Evolutionary conservation across 1,139 yeast species (phyloP), one percentile per base, ranked within the genome.

Genomic region (Petasospora rhodanensis): DNA sequence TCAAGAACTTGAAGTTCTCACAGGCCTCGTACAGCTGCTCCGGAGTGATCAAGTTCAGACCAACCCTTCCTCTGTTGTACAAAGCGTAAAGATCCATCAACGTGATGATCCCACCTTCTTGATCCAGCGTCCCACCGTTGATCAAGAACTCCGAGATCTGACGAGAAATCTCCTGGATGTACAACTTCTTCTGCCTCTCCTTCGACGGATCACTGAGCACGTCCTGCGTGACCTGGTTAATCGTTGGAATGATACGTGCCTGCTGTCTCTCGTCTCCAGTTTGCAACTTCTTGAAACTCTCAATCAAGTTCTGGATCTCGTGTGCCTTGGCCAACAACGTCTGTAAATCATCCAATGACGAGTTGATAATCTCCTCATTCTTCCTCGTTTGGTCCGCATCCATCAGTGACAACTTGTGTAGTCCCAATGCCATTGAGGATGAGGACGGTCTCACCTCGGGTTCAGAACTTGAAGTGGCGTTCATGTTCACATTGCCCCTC

Each of bases 321-420:
- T 76, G 76, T 2, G 89, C 94, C 42, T 83, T 73, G 17, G 76
- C 69, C 80, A 86, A 79, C 32, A 89, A 62, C 28, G 81, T 80
- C 42, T 81, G 81, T 29, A 89, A 59, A 55, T 86, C 96, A 35
- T 79, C 82, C 25, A 89, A 60, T 0, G 96, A 87, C 21, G 73
- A 70, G 22, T 76, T 72, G 34, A 87, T 62, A 0, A 87, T 68
- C 14, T 68, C 54, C 38, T 83, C 85, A 42, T 80, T 82, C 32
- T 73, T 70, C 36, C 69, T 65, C 8, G 83, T 62, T 46, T 73
- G 72, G 26, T 66, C 63, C 41, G 75, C 80, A 27, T 79, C 76
- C 9, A 70, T 59, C 32, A 66, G 66, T 44, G 86, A 84, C 14
- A 89, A 62, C 1, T 85, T 85, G 45, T 78, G 79, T 7, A 89